phyloP scores from a whole-genome alignment of 306 rosid species.

The Trichosanthes truncata region DNA sequence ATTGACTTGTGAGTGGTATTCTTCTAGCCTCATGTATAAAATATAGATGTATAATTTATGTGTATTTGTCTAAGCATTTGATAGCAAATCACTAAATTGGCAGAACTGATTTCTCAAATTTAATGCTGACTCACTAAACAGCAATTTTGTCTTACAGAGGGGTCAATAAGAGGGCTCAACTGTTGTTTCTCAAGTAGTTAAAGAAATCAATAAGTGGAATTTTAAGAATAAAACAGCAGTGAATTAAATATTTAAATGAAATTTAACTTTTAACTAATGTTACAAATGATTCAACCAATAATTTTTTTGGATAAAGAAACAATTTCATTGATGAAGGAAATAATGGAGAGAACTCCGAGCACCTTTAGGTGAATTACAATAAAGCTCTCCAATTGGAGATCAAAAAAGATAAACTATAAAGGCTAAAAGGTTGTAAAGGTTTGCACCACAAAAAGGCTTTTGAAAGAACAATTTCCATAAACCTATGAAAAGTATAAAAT shows the following conservation, averaged over 20 bases:
- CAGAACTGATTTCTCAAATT: neutral
- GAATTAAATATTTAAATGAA: neutral
- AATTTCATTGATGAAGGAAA: no score
- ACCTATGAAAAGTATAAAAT: no score
- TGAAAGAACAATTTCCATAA: no score
- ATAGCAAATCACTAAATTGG: neutral
- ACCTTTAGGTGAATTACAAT: no score
- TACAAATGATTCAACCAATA: neutral
- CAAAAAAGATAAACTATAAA: no score
- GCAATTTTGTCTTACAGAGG: neutral
- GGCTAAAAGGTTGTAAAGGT: no score
- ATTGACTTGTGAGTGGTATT: constrained; percentile 61
- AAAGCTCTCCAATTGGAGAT: no score
- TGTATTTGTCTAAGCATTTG: neutral
- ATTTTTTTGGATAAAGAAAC: no score
- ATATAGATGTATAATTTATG: neutral
- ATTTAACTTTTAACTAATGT: neutral
- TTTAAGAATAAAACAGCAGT: neutral
- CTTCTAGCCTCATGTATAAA: neutral
- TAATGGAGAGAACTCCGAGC: no score
- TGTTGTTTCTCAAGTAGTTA: neutral
- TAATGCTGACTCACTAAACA: neutral
- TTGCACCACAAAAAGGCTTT: no score
- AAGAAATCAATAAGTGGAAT: neutral
- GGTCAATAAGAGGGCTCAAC: neutral